Percentiles rank a stretch among this genome's conserved stretches.
These are phyloP conservation scores for Coemansia sp. DNA, from an alignment of 192 early-diverging fungal species.

Conservation along the genomic window DNA sequence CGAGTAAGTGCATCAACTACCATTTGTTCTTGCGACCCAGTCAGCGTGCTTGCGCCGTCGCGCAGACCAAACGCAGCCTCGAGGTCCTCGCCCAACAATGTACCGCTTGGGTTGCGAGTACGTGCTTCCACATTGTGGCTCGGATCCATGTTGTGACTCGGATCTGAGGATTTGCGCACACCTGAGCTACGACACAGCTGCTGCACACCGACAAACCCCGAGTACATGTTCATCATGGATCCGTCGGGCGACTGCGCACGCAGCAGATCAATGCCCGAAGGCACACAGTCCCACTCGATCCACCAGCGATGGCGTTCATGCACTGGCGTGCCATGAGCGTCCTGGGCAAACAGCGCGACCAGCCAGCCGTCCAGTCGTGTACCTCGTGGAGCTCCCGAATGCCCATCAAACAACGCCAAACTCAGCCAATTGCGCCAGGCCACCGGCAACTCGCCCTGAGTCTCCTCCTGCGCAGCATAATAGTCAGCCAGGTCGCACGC, in stretches of 20 bases:
- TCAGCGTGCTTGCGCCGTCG: conserved; percentile 29
- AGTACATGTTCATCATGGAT: conserved; percentile 33
- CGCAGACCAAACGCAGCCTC: conserved; percentile 1
- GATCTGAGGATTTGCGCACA: neutral
- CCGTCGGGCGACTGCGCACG: conserved; percentile 1
- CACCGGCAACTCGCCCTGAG: conserved; percentile 1
- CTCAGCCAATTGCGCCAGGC: conserved; percentile 31
- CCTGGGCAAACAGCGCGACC: conserved; percentile 36
- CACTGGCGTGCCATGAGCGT: conserved; percentile 17
- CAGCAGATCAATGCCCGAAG: conserved; percentile 48
- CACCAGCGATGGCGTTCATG: conserved; percentile 32
- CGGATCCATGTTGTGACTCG: too few species aligned
- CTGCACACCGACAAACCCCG: conserved; percentile 53
- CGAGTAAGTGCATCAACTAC: neutral
- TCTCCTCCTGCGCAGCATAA: conserved; percentile 40
- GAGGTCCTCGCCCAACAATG: conserved; percentile 27
- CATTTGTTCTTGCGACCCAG: conserved; percentile 14
- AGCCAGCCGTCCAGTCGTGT: conserved; percentile 47
- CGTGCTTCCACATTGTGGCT: neutral
- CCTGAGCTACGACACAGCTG: conserved; percentile 10
- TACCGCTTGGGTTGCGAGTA: conserved; percentile 12
- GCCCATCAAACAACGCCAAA: conserved; percentile 42
- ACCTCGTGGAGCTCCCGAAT: conserved; percentile 30
- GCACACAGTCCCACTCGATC: conserved; percentile 39
- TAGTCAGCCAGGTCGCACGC: conserved; percentile 48